A percentile compares a stretch with the other conserved stretches of the same genome.
Evolutionary conservation across 2,329 filamentous ascomycete species (phyloP).

Genomic region (Biscogniauxia sp.): DNA sequence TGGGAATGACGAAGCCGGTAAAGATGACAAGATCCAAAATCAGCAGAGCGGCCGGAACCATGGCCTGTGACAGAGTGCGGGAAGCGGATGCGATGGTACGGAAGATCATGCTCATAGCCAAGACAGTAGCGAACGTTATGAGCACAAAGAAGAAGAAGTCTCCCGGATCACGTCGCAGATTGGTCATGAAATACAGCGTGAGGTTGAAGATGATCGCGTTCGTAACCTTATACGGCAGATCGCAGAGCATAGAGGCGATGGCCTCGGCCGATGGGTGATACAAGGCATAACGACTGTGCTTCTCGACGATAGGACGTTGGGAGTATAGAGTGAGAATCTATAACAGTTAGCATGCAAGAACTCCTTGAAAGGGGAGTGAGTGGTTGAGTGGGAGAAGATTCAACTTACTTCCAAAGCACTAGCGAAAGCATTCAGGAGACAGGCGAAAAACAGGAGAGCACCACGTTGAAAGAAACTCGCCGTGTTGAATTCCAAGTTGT

Average conservation of each 20-base stretch:
- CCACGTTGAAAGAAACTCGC: slow-evolving; percentile 75
- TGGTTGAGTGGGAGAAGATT: background rate
- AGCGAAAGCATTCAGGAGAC: slow-evolving; percentile 81
- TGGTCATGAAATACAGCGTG: slow-evolving; percentile 82
- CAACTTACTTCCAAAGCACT: slow-evolving; percentile 66
- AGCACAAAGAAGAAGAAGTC: slow-evolving; percentile 85
- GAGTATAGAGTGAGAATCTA: slow-evolving; percentile 81
- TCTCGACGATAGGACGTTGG: slow-evolving; percentile 89
- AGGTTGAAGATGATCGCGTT: slow-evolving; percentile 77
- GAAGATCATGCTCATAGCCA: slow-evolving; percentile 87
- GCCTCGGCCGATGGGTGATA: slow-evolving; percentile 90
- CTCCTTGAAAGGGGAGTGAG: slow-evolving; percentile 4
- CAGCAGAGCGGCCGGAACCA: slow-evolving; percentile 58
- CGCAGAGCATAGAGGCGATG: slow-evolving; percentile 80
- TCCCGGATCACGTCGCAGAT: slow-evolving; percentile 69
- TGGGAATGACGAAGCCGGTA: slow-evolving; percentile 67
- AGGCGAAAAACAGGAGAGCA: slow-evolving; percentile 81
- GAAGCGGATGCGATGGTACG: slow-evolving; percentile 76
- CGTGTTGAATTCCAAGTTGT: slow-evolving; percentile 65
- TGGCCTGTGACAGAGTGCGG: slow-evolving; percentile 63
- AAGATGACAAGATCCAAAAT: slow-evolving; percentile 67
- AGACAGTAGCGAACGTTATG: slow-evolving; percentile 68
- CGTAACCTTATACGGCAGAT: slow-evolving; percentile 78
- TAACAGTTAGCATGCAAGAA: slow-evolving; percentile 15
- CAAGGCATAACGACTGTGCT: slow-evolving; percentile 80